Conservation (phyloP, 768 basidiomycete species). For the Mycena capillaripes region DNA sequence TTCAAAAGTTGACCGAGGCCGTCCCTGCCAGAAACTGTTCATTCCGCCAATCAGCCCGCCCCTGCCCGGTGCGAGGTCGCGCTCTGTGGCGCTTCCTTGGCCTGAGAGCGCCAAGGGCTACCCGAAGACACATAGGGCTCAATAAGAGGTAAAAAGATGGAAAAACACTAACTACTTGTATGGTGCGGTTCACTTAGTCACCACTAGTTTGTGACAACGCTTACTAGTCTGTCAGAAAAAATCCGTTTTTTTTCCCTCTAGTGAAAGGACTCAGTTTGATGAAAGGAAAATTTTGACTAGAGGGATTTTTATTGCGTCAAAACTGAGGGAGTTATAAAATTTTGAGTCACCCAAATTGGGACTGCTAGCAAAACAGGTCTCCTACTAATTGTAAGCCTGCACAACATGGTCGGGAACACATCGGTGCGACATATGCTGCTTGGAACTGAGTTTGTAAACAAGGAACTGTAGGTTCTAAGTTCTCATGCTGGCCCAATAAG, state of each 20-base stretch:
- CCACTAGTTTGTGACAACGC: neutral
- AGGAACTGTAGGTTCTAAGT: conserved; percentile 31
- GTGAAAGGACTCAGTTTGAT: neutral
- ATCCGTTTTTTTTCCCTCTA: no score
- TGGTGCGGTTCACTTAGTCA: conserved; percentile 8
- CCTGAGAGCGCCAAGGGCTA: no score
- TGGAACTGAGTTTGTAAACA: conserved; percentile 29
- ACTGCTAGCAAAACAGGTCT: neutral
- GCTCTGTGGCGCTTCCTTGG: no score
- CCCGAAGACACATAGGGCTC: no score
- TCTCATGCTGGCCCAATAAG: conserved; percentile 29
- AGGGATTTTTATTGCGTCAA: neutral
- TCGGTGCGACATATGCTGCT: conserved; percentile 36
- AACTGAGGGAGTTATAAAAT: conserved; percentile 1
- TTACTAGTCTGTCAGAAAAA: neutral
- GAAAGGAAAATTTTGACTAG: neutral
- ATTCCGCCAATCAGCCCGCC: no score
- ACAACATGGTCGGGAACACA: conserved; percentile 32
- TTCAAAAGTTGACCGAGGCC: no score
- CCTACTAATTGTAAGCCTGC: neutral
- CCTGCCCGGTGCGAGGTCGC: no score
- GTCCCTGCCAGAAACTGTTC: no score
- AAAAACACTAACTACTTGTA: no score
- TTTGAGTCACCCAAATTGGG: neutral
- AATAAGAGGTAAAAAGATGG: no score